phyloP scores from a whole-genome alignment of 1,284 basidiomycete species.

The Ganoderma leucocontextum region DNA sequence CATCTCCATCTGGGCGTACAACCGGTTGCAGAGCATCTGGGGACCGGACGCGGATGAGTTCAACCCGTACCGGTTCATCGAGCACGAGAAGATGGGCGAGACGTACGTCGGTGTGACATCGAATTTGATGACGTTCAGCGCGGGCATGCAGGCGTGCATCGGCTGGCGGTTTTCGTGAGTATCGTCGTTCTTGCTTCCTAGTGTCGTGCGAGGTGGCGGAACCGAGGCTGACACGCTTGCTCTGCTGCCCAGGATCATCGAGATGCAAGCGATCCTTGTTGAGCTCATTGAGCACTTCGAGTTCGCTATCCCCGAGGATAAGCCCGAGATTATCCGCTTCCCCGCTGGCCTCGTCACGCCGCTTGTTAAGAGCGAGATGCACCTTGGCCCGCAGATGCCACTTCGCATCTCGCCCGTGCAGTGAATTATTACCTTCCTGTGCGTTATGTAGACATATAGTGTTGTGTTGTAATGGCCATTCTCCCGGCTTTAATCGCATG shows the following conservation, averaged over 20 bases:
- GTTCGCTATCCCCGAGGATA: constrained; percentile 46
- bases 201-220: not conserved
- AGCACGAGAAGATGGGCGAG: constrained; percentile 48
- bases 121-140: constrained; percentile 50
- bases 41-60: constrained; percentile 60
- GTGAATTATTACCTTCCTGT: constrained; percentile 8
- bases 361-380: constrained; percentile 53
- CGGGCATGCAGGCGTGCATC: constrained; percentile 36
- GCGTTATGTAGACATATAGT: not conserved
- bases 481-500: not conserved
- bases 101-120: constrained; percentile 58
- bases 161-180: constrained; percentile 59
- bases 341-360: constrained; percentile 54
- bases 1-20: constrained; percentile 47
- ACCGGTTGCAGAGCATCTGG: constrained; percentile 54
- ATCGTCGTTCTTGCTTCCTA: not conserved
- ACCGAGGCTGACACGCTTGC: not conserved
- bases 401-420: constrained; percentile 28
- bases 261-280: constrained; percentile 59
- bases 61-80: constrained; percentile 63
- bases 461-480: not conserved
- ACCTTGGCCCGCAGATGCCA: constrained; percentile 46
- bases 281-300: constrained; percentile 59
- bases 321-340: constrained; percentile 49
- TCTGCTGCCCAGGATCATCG: constrained; percentile 46